Evolutionary conservation across 179 eudicot species (phyloP).

Genomic region (Beta lomatogona): DNA sequence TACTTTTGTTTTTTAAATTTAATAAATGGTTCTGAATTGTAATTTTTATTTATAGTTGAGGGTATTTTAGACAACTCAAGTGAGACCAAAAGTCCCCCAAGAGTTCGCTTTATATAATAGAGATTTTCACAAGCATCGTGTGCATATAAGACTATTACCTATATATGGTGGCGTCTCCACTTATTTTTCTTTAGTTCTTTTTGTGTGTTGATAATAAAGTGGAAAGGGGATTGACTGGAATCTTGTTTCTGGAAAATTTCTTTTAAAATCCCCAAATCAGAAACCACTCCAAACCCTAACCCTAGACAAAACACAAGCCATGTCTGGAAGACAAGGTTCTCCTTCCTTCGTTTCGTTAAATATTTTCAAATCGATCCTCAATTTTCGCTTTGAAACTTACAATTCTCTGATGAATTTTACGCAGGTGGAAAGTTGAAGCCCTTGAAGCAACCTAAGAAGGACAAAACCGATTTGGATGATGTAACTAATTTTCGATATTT

Average conservation of each 20-base stretch:
- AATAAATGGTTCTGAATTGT: too few relatives aligned
- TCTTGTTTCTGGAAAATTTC: conserved; percentile 9
- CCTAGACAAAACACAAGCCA: conserved; percentile 38
- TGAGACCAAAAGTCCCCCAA: too few relatives aligned
- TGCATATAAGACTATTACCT: too few relatives aligned
- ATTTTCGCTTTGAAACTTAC: conserved; percentile 10
- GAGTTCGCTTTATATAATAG: too few relatives aligned
- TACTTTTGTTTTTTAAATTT: too few relatives aligned
- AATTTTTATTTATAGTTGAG: too few relatives aligned
- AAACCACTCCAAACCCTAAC: conserved; percentile 48
- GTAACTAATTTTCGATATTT: conserved; percentile 26
- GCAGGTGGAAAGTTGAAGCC: conserved; percentile 95
- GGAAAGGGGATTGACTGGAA: background rate
- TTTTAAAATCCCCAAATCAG: conserved; percentile 14
- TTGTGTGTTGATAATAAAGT: background rate
- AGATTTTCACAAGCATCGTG: too few relatives aligned
- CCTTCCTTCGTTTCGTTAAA: background rate
- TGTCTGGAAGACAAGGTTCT: conserved; percentile 70
- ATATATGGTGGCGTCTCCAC: background rate
- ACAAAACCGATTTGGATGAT: conserved; percentile 79
- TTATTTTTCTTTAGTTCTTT: background rate
- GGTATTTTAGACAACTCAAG: too few relatives aligned
- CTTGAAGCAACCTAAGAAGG: conserved; percentile 88
- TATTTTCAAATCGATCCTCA: background rate
- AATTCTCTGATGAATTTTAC: background rate